These are phyloP conservation scores for Xylaria longipes DNA, from an alignment of 495 filamentous ascomycete species.

Conservation along the genomic window DNA sequence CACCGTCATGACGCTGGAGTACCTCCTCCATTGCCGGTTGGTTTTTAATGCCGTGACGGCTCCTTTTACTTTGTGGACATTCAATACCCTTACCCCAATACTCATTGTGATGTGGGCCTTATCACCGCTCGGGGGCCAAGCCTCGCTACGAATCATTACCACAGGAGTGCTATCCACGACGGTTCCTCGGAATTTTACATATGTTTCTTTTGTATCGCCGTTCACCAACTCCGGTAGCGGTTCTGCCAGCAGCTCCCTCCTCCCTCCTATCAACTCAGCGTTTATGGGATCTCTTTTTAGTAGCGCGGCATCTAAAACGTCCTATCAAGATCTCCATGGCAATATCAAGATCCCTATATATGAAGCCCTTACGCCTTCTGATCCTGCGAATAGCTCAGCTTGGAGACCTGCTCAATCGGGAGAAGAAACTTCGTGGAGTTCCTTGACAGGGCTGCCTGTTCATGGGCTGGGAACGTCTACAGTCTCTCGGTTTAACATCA, in stretches of 20 bases:
- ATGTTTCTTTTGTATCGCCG: neutral
- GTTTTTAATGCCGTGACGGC: neutral
- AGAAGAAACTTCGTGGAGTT: too few species aligned
- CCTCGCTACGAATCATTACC: neutral
- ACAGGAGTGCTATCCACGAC: neutral
- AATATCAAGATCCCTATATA: too few species aligned
- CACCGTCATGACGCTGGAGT: neutral
- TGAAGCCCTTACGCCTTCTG: too few species aligned
- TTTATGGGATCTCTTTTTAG: too few species aligned
- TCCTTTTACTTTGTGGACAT: neutral
- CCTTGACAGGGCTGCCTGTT: too few species aligned
- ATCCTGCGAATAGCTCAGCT: too few species aligned
- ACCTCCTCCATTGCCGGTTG: neutral
- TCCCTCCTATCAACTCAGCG: neutral
- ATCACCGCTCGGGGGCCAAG: neutral
- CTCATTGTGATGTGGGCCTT: neutral
- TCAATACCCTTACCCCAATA: neutral
- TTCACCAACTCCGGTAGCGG: neutral
- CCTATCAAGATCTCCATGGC: too few species aligned
- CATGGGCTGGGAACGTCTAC: too few species aligned
- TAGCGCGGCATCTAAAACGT: too few species aligned
- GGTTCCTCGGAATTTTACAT: neutral
- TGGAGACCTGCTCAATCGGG: too few species aligned
- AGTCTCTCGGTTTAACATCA: too few species aligned
- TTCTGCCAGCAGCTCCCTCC: neutral